Percentiles rank a stretch among this genome's conserved stretches.
Conservation (phyloP, 352 stramenopile species). For the Achlya hypogyna region DNA sequence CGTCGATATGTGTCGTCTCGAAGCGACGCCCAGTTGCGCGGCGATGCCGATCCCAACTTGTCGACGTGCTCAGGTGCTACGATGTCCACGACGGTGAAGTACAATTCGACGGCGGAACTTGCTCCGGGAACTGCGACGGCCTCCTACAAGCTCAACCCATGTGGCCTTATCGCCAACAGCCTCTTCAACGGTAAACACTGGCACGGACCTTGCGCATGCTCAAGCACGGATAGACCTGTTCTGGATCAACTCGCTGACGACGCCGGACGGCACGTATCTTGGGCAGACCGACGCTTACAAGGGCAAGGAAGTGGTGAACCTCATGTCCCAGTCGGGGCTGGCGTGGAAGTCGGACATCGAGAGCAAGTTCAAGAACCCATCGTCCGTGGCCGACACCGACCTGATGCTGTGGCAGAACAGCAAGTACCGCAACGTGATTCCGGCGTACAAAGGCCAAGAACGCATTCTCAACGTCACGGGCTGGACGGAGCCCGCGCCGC, state of each 20-base stretch:
- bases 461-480: slow-evolving; percentile 19
- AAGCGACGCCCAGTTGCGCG: slow-evolving; percentile 43
- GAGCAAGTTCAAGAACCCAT: slow-evolving; percentile 69
- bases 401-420: slow-evolving; percentile 22
- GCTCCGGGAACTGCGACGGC: slow-evolving; percentile 25
- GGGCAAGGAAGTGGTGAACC: slow-evolving; percentile 15
- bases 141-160: slow-evolving; percentile 37
- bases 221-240: slow-evolving; percentile 48
- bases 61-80: slow-evolving; percentile 80
- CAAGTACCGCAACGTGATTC: slow-evolving; percentile 18
- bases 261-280: slow-evolving; percentile 31
- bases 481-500: slow-evolving; percentile 3
- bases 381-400: background rate
- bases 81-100: slow-evolving; percentile 33
- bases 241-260: slow-evolving; percentile 65
- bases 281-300: slow-evolving; percentile 61
- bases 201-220: background rate
- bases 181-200: slow-evolving; percentile 80
- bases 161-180: slow-evolving; percentile 88
- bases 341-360: slow-evolving; percentile 78
- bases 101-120: slow-evolving; percentile 52
- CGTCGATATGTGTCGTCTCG: slow-evolving; percentile 49
- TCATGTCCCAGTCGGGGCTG: slow-evolving; percentile 77
- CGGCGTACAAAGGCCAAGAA: background rate
- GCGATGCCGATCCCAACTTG: slow-evolving; percentile 22